Base-by-base conservation (phyloP, 139 green algal genomes). In the Coelastrella sp. region DNA sequence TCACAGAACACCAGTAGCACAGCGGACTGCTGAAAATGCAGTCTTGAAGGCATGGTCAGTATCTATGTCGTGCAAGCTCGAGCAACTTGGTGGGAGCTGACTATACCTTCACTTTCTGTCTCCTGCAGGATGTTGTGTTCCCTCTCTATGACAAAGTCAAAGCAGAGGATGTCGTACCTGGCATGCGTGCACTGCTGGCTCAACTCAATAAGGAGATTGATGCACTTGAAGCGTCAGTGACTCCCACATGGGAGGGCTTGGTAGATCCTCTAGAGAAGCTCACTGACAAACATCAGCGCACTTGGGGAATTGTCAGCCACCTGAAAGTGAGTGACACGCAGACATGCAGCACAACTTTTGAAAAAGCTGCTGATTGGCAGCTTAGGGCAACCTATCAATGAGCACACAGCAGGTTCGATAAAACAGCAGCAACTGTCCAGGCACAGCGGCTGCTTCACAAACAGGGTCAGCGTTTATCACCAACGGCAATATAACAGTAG, bases 241-340 rank as follows among this genome's bases (percentile, higher is more conserved):
- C 65, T 76, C 92, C 95, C 6, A 96, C 91, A 10, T 99, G 97
- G 97, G 76, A 94, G 49, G 93, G 96, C 1, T 93, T 99, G 56
- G 96, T 98, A 80, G 93, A 97, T 86, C 97, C 98, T 0, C 89
- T 99, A 74, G 98, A 99, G 93, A 91, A 93, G 27, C 94, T 99
- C 11, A 88, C 82, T 0, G 98, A 99, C 93, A 92, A 93, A 12
- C 94, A 99, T 70, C 90, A 93, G 68, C 90, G 96, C 25, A 93
- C 95, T 10, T 99, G 98, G 98, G 96, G 97, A 90, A 94, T 97
- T 25, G 97, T 99, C 10, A 93, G 78, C 56, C 98, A 99, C 93
- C 96, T 99, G 24, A 99, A 99, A 95, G 94, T 94, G 78, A 5
- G 82, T 4, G 10, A 8, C 24, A 27, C 7, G 4, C 15, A 8